Evolutionary conservation across 208 protist genomes (phyloP), one percentile per base, ranked within the genome.

Genomic region (Trypanosoma grayi): DNA sequence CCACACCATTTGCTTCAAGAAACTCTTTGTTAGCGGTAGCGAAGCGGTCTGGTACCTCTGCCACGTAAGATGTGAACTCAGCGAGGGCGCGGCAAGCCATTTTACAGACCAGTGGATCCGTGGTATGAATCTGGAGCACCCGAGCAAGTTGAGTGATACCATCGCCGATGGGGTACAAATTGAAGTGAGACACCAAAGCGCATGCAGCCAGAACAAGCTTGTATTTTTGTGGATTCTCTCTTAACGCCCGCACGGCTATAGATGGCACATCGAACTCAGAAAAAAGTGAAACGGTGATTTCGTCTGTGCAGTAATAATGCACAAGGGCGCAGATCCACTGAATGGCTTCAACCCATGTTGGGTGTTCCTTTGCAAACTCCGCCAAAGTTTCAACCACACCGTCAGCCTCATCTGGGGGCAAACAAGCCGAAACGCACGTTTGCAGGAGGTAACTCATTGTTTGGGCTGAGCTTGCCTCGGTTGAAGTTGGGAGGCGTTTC

Each of bases 291-390:
- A 96, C 59, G 4, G 90, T 96, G 40, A 93, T 72, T 31, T 93
- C 90, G 58, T 96, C 90, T 0, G 90, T 96, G 65, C 86, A 93
- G 79, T 92, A 93, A 70, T 92, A 89, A 73, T 96, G 90, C 22
- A 87, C 67, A 66, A 96, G 60, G 30, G 90, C 85, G 63, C 82
- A 93, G 30, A 83, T 73, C 90, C 86, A 93, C 27, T 70, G 62
- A 44, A 88, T 57, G 36, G 83, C 80, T n/a, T 90, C 77, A 18
- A 70, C 58, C 90, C 90, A 96, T 22, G 73, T 70, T 48, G 77
- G 34, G 66, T 93, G 84, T 58, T 83, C 70, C 31, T 73, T 67
- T 5, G 85, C 79, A 25, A 87, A 66, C 24, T 56, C 28, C 4
- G 72, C 72, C 31, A 93, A 30, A n/a, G 45, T 71, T 52, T 96